Evolutionary conservation across 2,329 filamentous ascomycete genomes (phyloP).

Genomic region (Aspergillus fructus): DNA sequence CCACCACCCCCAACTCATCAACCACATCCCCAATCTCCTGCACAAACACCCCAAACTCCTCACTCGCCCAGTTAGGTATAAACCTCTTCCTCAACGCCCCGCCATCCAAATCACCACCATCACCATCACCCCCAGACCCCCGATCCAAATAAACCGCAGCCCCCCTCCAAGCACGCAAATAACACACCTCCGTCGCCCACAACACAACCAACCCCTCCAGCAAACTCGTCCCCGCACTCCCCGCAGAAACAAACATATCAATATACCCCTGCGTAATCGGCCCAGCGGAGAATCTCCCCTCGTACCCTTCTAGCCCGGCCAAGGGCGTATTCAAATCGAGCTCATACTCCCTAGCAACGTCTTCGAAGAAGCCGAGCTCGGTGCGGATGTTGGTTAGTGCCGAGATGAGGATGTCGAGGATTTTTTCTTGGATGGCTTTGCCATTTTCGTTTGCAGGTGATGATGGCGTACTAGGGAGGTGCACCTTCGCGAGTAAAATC

Average conservation of each 20-base stretch:
- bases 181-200: constrained; percentile 72
- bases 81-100: constrained; percentile 64
- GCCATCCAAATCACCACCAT: constrained; percentile 56
- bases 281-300: constrained; percentile 23
- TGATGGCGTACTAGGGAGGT: constrained; percentile 44
- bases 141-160: constrained; percentile 12
- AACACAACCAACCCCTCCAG: constrained; percentile 71
- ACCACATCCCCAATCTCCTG: constrained; percentile 54
- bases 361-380: constrained; percentile 68
- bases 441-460: not conserved
- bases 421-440: constrained; percentile 41
- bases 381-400: constrained; percentile 65
- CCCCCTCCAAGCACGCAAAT: constrained; percentile 59
- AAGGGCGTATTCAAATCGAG: constrained; percentile 51
- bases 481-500: constrained; percentile 61
- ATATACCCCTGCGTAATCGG: constrained; percentile 55
- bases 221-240: constrained; percentile 52
- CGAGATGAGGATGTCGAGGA: constrained; percentile 63
- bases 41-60: constrained; percentile 62
- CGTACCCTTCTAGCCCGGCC: constrained; percentile 15
- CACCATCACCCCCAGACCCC: constrained; percentile 26
- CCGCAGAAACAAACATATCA: constrained; percentile 60
- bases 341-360: constrained; percentile 60
- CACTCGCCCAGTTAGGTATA: constrained; percentile 67
- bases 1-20: constrained; percentile 52